Conservation (phyloP, 495 filamentous ascomycete genomes). For the Aspergillus ostianus region DNA sequence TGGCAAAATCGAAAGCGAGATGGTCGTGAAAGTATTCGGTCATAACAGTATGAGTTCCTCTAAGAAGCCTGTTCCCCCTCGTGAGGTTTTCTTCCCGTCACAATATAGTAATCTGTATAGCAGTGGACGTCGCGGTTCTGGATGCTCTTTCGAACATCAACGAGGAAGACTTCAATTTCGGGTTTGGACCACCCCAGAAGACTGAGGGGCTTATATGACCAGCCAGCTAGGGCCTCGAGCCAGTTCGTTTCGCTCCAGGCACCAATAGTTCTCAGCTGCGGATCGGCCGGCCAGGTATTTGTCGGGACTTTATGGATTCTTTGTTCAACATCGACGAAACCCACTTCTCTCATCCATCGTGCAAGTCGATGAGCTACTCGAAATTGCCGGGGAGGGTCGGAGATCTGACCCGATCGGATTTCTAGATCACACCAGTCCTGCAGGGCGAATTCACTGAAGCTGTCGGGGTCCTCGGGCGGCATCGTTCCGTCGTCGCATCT, state of each 20-base stretch:
- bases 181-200: conserved; percentile 46
- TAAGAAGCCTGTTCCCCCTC: conserved; percentile 20
- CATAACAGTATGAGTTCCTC: neutral
- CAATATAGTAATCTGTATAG: conserved; percentile 52
- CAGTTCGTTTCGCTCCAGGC: conserved; percentile 42
- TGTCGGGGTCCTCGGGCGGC: conserved; percentile 42
- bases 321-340: conserved; percentile 64
- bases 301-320: conserved; percentile 54
- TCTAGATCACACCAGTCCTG: conserved; percentile 54
- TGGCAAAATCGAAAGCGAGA: neutral
- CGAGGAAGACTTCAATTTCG: conserved; percentile 58
- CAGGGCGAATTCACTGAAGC: conserved; percentile 41
- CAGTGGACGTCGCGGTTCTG: conserved; percentile 54
- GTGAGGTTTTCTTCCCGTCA: conserved; percentile 54
- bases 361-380: conserved; percentile 51
- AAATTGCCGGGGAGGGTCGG: conserved; percentile 51
- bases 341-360: conserved; percentile 56
- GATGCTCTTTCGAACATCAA: conserved; percentile 56
- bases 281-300: conserved; percentile 60
- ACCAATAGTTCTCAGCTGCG: conserved; percentile 48
- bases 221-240: conserved; percentile 43
- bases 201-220: conserved; percentile 46
- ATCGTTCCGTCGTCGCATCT: conserved; percentile 63
- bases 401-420: conserved; percentile 42
- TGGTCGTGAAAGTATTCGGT: neutral